Percentiles rank a stretch among this genome's conserved stretches.
Conservation (phyloP, 2,329 filamentous ascomycete species). For the Cladosporium sp. region DNA sequence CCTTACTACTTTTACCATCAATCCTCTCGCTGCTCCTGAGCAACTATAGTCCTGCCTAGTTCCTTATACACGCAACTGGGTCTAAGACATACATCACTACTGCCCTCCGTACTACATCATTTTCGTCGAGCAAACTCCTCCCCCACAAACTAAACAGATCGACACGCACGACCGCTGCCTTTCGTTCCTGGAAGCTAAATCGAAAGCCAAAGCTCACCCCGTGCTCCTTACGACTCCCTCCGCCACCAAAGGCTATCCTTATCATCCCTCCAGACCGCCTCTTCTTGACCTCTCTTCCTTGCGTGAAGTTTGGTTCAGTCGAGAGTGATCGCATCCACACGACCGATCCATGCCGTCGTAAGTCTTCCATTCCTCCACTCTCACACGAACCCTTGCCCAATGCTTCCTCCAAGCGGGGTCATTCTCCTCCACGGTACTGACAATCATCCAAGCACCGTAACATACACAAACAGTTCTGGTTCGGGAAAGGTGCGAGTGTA, state of each 20-base stretch:
- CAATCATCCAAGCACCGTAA: slow-evolving; percentile 3
- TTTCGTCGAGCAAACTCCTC: neutral
- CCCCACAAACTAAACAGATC: slow-evolving; percentile 13
- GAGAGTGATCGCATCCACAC: slow-evolving; percentile 18
- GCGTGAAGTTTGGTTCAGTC: slow-evolving; percentile 19
- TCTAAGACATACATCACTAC: slow-evolving; percentile 11
- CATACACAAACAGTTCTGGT: slow-evolving; percentile 12
- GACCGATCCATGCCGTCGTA: slow-evolving; percentile 24
- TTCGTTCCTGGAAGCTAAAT: slow-evolving; percentile 17
- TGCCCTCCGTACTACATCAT: neutral
- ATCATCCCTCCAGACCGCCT: slow-evolving; percentile 15
- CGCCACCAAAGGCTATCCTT: slow-evolving; percentile 7
- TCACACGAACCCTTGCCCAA: slow-evolving; percentile 4
- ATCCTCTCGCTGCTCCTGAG: neutral
- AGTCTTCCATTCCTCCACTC: slow-evolving; percentile 8
- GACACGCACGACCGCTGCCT: slow-evolving; percentile 1
- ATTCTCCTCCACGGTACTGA: neutral
- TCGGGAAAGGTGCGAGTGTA: slow-evolving; percentile 11
- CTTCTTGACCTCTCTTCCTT: slow-evolving; percentile 22
- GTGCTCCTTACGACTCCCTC: neutral
- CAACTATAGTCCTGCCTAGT: slow-evolving; percentile 1
- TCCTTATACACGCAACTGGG: neutral
- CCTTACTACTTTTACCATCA: slow-evolving; percentile 2
- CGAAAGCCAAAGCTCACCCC: slow-evolving; percentile 13
- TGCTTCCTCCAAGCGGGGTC: slow-evolving; percentile 6